Evolutionary conservation across 2,329 filamentous ascomycete species (phyloP), one percentile per base, ranked within the genome.

Genomic region (Epicoccum sorghinum): DNA sequence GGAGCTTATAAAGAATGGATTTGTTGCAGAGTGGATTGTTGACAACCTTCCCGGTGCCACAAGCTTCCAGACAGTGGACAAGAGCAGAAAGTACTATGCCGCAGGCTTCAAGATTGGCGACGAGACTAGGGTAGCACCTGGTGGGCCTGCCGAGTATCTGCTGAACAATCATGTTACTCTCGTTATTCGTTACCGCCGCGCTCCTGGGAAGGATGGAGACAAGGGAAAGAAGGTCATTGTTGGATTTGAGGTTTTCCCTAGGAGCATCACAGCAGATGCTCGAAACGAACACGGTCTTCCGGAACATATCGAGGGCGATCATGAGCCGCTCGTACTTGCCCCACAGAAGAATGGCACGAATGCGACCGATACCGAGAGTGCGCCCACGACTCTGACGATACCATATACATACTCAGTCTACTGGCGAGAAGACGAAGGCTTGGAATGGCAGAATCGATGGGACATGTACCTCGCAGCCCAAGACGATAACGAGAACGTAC

Each of bases 11-110:
- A 83, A 83, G 57, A 84, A 92, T 47, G 90, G 89, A 32, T 96
- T 95, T 72, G 86, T 95, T n/a, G 87, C 88, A 2, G 91, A 96
- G 75, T 96, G 91, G 92, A 96, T 96, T 62, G 89, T 95, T 60
- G 91, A 96, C 74, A 96, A 96, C 67, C 81, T 96, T 8, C 91
- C 92, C 1, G 91, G 91, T 6, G 91, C 91, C 32, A 96, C 91
- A 7, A 93, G 88, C 72, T 96, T 96, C 69, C 89, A 95, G 25
- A 93, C 90, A 0, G 88, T 90, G 32, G 91, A 96, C 74, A 91
- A 91, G 77, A 86, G 84, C 41, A 83, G 86, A 66, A 96, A 93
- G 74, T 96, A 96, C 79, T 96, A 96, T 72, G 89, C 91, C 10
- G 87, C 91, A 2, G 92, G 92, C 2, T 96, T 96, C 81, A 96